Evolutionary conservation across 2,329 filamentous ascomycete species (phyloP).

Genomic region (Venturia aucupariae): DNA sequence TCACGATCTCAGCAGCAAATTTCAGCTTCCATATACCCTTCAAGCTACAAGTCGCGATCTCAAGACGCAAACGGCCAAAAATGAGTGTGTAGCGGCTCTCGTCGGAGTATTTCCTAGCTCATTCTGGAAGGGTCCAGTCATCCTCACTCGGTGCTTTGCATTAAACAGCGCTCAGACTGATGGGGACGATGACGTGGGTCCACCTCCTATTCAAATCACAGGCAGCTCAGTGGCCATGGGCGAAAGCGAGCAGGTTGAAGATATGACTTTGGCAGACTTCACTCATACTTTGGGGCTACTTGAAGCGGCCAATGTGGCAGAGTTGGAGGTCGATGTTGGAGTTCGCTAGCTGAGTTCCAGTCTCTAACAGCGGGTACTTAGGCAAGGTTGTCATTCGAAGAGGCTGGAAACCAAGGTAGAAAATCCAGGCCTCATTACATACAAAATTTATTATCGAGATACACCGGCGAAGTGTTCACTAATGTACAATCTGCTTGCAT

Average conservation of each 20-base stretch:
- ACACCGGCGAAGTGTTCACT: too few relatives aligned
- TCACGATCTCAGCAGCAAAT: not conserved
- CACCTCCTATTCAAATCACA: not conserved
- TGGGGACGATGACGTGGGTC: not conserved
- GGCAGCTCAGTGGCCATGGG: not conserved
- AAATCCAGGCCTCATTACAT: too few relatives aligned
- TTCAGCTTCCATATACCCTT: not conserved
- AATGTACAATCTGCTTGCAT: too few relatives aligned
- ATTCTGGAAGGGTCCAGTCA: not conserved
- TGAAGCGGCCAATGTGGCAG: not conserved
- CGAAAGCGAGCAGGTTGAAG: not conserved
- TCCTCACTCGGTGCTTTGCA: not conserved
- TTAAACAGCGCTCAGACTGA: not conserved
- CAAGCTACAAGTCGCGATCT: not conserved
- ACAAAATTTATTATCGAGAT: too few relatives aligned
- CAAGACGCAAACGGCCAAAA: not conserved
- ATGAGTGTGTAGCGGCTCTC: not conserved
- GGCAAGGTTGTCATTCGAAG: not conserved
- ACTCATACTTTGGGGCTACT: not conserved
- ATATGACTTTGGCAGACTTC: not conserved
- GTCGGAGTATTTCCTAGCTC: not conserved
- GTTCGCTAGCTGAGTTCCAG: not conserved
- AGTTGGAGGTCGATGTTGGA: not conserved
- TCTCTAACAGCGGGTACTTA: not conserved
- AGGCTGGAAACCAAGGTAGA: too few relatives aligned